A percentile compares a stretch with the other conserved stretches of the same genome.
phyloP scores from a whole-genome alignment of 2,329 filamentous ascomycete species.

The Fusarium algeriense region DNA sequence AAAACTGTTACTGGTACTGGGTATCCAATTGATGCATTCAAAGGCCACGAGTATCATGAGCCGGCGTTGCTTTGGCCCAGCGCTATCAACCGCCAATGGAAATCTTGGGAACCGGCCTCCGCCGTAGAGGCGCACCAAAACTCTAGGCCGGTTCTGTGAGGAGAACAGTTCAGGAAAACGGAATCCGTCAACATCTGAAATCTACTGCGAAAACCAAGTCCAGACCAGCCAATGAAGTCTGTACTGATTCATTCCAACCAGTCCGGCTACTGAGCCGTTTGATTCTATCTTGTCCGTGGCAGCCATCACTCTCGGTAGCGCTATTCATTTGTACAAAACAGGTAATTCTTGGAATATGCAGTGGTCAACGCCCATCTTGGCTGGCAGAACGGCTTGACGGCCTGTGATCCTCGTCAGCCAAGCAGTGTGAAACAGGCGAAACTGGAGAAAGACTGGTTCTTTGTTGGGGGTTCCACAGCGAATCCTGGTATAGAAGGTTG shows the following conservation, averaged over 20 bases:
- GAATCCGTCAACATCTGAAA: background rate
- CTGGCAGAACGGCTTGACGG: constrained; percentile 29
- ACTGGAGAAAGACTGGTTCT: constrained; percentile 29
- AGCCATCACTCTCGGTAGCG: constrained; percentile 31
- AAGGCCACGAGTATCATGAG: constrained; percentile 1
- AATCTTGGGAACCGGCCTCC: constrained; percentile 9
- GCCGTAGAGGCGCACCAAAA: constrained; percentile 13
- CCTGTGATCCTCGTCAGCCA: constrained; percentile 32
- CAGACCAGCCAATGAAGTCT: constrained; percentile 10
- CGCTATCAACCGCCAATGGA: constrained; percentile 14
- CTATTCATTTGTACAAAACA: constrained; percentile 12
- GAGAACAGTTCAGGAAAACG: constrained; percentile 16
- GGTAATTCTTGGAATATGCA: constrained; percentile 19
- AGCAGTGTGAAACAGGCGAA: constrained; percentile 28
- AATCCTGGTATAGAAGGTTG: constrained; percentile 40
- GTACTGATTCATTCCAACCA: constrained; percentile 40
- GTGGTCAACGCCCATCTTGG: constrained; percentile 1
- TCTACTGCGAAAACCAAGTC: constrained; percentile 3
- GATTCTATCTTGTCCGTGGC: constrained; percentile 22
- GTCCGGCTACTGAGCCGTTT: constrained; percentile 28
- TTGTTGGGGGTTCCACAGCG: constrained; percentile 38
- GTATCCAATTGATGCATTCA: constrained; percentile 10
- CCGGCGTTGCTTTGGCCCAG: background rate
- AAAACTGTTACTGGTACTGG: background rate
- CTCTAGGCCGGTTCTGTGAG: background rate